These are phyloP conservation scores for Paraphaeosphaeria minitans DNA, from an alignment of 2,329 filamentous ascomycete species.

Conservation along the genomic window DNA sequence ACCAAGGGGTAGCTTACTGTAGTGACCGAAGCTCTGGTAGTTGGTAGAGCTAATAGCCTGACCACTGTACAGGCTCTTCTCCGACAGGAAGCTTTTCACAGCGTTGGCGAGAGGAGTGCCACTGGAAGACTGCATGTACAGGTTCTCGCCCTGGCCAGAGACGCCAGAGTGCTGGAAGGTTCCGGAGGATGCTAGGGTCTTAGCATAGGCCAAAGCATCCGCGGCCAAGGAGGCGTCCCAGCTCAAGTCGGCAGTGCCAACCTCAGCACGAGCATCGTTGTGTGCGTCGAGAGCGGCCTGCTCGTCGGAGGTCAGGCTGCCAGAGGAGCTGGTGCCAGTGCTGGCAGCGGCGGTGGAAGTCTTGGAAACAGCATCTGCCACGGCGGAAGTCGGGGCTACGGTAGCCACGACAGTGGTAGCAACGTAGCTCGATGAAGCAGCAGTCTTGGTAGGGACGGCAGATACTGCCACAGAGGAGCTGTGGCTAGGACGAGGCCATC, in stretches of 20 bases:
- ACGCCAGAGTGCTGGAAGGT: conserved; percentile 10
- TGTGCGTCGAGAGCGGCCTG: conserved; percentile 8
- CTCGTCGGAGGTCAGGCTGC: conserved; percentile 6
- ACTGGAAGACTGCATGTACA: conserved; percentile 4
- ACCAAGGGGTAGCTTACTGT: neutral
- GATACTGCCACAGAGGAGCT: conserved; percentile 2
- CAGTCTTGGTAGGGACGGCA: neutral
- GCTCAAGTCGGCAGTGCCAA: conserved; percentile 6
- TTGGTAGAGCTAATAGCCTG: conserved; percentile 5
- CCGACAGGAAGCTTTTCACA: conserved; percentile 3
- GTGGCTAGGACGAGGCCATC: neutral
- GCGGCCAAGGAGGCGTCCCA: conserved; percentile 4
- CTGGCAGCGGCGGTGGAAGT: neutral
- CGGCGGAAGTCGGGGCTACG: neutral
- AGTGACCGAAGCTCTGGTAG: conserved; percentile 10
- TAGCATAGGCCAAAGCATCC: conserved; percentile 3
- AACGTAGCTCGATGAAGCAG: neutral
- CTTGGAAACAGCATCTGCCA: neutral
- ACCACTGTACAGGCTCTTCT: conserved; percentile 9
- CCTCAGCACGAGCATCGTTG: conserved; percentile 11
- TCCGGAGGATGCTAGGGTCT: conserved; percentile 3
- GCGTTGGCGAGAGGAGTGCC: conserved; percentile 6
- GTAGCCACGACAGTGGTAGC: neutral
- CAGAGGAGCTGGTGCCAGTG: neutral
- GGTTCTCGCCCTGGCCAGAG: conserved; percentile 10